Conservation (phyloP, 768 basidiomycete species). For the Tricholoma sp. region DNA sequence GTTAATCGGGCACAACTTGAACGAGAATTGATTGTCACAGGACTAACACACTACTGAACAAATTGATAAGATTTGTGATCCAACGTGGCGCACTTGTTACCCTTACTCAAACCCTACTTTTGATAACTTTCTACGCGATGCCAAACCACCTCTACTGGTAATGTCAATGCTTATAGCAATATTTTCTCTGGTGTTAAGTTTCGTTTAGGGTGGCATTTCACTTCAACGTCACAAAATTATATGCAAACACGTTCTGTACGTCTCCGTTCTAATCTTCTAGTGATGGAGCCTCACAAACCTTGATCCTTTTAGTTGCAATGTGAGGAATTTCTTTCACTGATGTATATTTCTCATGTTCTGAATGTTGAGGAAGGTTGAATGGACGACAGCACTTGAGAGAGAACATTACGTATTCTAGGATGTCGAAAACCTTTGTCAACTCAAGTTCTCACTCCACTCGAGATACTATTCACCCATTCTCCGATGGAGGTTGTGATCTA, state of each 20-base stretch:
- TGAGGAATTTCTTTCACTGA: conserved; percentile 9
- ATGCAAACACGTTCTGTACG: conserved; percentile 48
- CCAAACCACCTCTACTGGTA: conserved; percentile 35
- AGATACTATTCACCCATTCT: background rate
- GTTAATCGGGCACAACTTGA: background rate
- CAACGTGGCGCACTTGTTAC: conserved; percentile 41
- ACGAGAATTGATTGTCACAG: conserved; percentile 14
- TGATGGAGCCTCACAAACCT: background rate
- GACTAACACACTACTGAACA: conserved; percentile 34
- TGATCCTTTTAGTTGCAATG: conserved; percentile 25
- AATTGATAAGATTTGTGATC: conserved; percentile 34
- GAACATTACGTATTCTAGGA: conserved; percentile 2
- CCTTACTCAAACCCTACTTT: conserved; percentile 33
- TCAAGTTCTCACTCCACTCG: conserved; percentile 5
- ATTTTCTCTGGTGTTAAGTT: background rate
- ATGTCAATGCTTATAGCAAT: background rate
- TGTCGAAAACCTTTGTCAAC: conserved; percentile 2
- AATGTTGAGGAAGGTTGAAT: conserved; percentile 15
- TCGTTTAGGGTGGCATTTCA: conserved; percentile 39
- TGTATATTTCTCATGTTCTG: background rate
- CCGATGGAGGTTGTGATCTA: conserved; percentile 10
- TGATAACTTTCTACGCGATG: conserved; percentile 36
- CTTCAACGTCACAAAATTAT: conserved; percentile 42
- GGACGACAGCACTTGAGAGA: conserved; percentile 15
- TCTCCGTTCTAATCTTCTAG: conserved; percentile 16